Evolutionary conservation across 2,329 filamentous ascomycete species (phyloP).

Genomic region (Neonectria punicea): DNA sequence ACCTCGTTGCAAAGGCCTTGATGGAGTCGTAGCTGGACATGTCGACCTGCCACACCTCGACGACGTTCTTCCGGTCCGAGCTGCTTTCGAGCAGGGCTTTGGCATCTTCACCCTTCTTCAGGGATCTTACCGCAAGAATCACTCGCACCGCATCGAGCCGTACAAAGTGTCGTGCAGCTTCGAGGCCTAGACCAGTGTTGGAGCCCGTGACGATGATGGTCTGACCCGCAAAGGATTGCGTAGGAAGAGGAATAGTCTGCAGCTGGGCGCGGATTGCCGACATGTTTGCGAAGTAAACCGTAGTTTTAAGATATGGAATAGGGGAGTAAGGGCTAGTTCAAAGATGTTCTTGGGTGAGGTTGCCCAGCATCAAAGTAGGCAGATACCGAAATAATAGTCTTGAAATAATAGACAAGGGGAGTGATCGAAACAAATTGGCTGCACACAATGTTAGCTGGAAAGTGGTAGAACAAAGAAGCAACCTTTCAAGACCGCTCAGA

Average conservation of each 20-base stretch:
- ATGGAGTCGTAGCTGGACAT: conserved; percentile 50
- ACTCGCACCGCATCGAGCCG: background rate
- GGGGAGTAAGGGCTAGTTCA: no score
- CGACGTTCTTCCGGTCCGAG: conserved; percentile 34
- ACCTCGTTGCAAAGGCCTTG: conserved; percentile 47
- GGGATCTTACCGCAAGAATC: background rate
- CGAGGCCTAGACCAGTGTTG: background rate
- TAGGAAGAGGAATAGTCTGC: background rate
- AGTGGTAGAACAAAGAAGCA: no score
- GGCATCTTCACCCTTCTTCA: background rate
- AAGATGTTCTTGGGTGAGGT: no score
- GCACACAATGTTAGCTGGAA: no score
- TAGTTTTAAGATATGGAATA: no score
- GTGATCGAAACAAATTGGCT: no score
- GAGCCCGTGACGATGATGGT: conserved; percentile 2
- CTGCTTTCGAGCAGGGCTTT: conserved; percentile 44
- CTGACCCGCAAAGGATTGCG: background rate
- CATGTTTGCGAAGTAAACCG: background rate
- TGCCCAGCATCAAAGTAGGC: no score
- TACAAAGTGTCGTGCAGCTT: conserved; percentile 6
- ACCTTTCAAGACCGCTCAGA: no score
- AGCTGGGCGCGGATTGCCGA: conserved; percentile 46
- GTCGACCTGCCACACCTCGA: conserved; percentile 58
- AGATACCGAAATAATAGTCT: no score
- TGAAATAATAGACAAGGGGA: no score